These are phyloP conservation scores for Collariella sp. DNA, from an alignment of 495 filamentous ascomycete species.

Conservation along the genomic window DNA sequence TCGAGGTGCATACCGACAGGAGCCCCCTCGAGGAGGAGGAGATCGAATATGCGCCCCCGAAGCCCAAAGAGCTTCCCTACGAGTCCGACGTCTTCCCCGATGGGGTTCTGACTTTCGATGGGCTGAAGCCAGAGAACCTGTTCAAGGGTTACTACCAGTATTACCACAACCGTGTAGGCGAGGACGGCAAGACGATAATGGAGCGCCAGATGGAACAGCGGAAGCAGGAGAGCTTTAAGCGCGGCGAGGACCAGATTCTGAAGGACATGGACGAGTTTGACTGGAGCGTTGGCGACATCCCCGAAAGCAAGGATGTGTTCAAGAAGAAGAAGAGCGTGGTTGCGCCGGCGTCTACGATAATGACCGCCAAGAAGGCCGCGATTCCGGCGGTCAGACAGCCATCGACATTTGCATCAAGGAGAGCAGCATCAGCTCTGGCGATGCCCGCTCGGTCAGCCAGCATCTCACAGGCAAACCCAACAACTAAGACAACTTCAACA, in stretches of 20 bases:
- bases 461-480: slow-evolving; percentile 22
- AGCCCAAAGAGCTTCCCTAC: slow-evolving; percentile 56
- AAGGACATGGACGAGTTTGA: slow-evolving; percentile 47
- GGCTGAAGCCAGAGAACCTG: slow-evolving; percentile 51
- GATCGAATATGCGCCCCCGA: slow-evolving; percentile 43
- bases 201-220: slow-evolving; percentile 55
- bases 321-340: slow-evolving; percentile 24
- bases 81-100: slow-evolving; percentile 67
- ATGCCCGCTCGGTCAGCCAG: slow-evolving; percentile 30
- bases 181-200: slow-evolving; percentile 54
- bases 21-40: slow-evolving; percentile 50
- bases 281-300: slow-evolving; percentile 40
- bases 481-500: slow-evolving; percentile 16
- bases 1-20: slow-evolving; percentile 34
- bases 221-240: slow-evolving; percentile 42
- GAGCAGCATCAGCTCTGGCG: slow-evolving; percentile 36
- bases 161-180: slow-evolving; percentile 57
- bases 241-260: slow-evolving; percentile 52
- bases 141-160: slow-evolving; percentile 58
- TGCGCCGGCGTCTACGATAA: slow-evolving; percentile 15
- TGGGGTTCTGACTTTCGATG: slow-evolving; percentile 40
- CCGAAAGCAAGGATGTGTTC: slow-evolving; percentile 23
- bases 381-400: slow-evolving; percentile 28
- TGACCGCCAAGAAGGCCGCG: slow-evolving; percentile 18
- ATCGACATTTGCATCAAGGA: slow-evolving; percentile 30